phyloP scores from a whole-genome alignment of 2,329 filamentous ascomycete species.

The Xylaria digitata region DNA sequence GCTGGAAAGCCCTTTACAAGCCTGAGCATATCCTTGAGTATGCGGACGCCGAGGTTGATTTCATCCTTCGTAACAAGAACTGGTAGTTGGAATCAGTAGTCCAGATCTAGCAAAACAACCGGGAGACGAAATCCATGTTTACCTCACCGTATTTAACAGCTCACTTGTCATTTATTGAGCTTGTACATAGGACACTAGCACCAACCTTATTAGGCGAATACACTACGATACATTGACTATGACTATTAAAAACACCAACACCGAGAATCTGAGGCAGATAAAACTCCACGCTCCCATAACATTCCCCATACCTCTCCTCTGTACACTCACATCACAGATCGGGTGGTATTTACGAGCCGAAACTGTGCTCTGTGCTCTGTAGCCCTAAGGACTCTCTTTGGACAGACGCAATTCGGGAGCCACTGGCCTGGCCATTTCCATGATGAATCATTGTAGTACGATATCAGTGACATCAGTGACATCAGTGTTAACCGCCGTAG shows the following conservation, averaged over 20 bases:
- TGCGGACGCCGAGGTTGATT: constrained; percentile 59
- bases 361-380: neutral
- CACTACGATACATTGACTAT: constrained; percentile 5
- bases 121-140: neutral
- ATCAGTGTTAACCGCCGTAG: too few species aligned
- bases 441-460: neutral
- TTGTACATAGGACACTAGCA: neutral
- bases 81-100: constrained; percentile 5
- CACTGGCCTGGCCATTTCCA: neutral
- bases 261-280: neutral
- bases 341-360: neutral
- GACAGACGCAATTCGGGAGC: neutral
- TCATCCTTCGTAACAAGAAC: constrained; percentile 51
- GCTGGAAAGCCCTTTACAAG: constrained; percentile 58
- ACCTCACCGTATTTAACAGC: neutral
- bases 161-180: constrained; percentile 19
- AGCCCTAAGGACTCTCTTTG: neutral
- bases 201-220: neutral
- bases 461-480: too few species aligned
- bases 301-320: neutral
- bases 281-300: neutral
- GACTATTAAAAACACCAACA: neutral
- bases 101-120: neutral
- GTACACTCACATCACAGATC: neutral
- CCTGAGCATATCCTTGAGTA: constrained; percentile 60